Conservation (phyloP, 139 green algal species). For the Dunaliella primolecta region DNA sequence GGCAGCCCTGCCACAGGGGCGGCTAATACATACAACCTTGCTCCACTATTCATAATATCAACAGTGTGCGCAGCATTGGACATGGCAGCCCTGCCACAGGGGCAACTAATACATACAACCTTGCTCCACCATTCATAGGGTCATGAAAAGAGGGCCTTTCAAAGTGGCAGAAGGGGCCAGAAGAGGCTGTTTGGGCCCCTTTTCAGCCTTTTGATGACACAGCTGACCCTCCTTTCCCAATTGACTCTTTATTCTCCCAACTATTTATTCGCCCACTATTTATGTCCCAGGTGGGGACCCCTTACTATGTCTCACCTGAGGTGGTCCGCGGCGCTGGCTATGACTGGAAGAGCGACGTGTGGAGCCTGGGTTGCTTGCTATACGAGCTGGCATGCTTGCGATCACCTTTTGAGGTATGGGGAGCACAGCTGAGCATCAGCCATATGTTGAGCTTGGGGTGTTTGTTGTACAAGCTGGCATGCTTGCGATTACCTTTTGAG, state of each 20-base stretch:
- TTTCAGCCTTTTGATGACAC: too few relatives aligned
- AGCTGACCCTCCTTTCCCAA: too few relatives aligned
- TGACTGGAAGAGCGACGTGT: slow-evolving; percentile 63
- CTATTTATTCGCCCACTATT: too few relatives aligned
- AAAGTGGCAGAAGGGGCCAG: background rate
- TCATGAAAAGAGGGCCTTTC: too few relatives aligned
- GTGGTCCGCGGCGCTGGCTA: slow-evolving; percentile 51
- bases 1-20: too few relatives aligned
- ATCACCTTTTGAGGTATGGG: slow-evolving; percentile 48
- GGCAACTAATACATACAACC: too few relatives aligned
- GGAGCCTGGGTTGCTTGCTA: slow-evolving; percentile 57
- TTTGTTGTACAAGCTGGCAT: slow-evolving; percentile 58
- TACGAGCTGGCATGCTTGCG: slow-evolving; percentile 56
- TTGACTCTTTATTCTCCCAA: too few relatives aligned
- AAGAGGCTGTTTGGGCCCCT: background rate
- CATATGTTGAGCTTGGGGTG: slow-evolving; percentile 61
- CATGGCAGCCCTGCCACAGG: too few relatives aligned
- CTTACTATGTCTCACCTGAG: slow-evolving; percentile 63
- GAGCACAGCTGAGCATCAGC: background rate
- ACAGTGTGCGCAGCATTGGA: too few relatives aligned
- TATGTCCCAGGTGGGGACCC: slow-evolving; percentile 57
- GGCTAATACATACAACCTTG: too few relatives aligned
- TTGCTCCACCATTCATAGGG: too few relatives aligned
- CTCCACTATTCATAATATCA: too few relatives aligned
- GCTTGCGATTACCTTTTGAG: slow-evolving; percentile 54